Evolutionary conservation across 2,329 filamentous ascomycete genomes (phyloP).

Genomic region (Colletotrichum camelliae): DNA sequence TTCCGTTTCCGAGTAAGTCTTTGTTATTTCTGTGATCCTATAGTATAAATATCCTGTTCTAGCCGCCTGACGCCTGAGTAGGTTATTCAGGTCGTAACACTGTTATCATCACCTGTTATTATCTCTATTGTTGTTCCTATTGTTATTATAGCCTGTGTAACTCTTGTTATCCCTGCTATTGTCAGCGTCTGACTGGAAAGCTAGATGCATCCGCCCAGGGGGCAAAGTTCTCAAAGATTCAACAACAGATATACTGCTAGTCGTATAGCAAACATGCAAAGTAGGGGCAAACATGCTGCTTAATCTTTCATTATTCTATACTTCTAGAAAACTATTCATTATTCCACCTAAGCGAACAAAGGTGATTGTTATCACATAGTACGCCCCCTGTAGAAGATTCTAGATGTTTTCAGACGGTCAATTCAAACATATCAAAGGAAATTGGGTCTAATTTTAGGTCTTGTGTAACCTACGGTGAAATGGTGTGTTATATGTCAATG

Average conservation of each 20-base stretch:
- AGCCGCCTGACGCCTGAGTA: too few relatives aligned
- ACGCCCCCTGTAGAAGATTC: accelerated
- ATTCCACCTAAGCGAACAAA: not conserved
- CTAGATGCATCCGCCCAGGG: not conserved
- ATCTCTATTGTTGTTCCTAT: not conserved
- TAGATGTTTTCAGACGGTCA: not conserved
- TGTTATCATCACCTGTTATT: not conserved
- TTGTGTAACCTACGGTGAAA: not conserved
- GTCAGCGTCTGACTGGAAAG: accelerated
- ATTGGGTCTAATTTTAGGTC: not conserved
- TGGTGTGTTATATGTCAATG: not conserved
- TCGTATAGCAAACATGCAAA: not conserved
- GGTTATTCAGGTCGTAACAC: too few relatives aligned
- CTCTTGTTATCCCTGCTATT: not conserved
- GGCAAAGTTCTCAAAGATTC: not conserved
- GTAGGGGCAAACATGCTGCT: not conserved
- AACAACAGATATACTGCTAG: not conserved
- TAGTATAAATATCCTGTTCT: too few relatives aligned
- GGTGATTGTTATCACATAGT: not conserved
- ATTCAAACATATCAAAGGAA: not conserved
- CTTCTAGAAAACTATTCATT: not conserved
- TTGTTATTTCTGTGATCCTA: too few relatives aligned
- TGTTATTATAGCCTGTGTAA: not conserved
- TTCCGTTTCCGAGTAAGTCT: too few relatives aligned
- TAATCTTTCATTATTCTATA: accelerated